These are phyloP conservation scores for Phytophthora megakarya DNA, from an alignment of 352 stramenopile species.

Conservation along the genomic window DNA sequence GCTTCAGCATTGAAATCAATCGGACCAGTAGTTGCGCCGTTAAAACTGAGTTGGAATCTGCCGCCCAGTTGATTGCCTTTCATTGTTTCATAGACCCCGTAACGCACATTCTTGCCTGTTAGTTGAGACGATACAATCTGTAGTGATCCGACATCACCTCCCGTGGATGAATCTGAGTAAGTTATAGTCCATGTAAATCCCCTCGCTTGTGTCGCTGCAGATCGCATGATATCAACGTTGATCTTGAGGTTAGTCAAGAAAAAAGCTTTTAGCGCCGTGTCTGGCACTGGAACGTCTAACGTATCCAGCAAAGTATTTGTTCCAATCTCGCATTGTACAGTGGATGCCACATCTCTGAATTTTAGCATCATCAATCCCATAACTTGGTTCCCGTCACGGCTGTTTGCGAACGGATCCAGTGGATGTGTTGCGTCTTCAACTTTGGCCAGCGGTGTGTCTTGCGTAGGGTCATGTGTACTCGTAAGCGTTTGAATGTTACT, in stretches of 20 bases:
- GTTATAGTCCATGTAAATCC: slow-evolving; percentile 87
- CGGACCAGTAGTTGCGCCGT: slow-evolving; percentile 92
- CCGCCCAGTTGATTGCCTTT: slow-evolving; percentile 91
- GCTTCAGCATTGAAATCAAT: slow-evolving; percentile 88
- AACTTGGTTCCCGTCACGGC: slow-evolving; percentile 92
- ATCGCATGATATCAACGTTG: slow-evolving; percentile 59
- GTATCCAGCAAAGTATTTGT: slow-evolving; percentile 41
- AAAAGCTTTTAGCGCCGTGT: slow-evolving; percentile 50
- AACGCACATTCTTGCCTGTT: slow-evolving; percentile 37
- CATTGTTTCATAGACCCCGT: slow-evolving; percentile 69
- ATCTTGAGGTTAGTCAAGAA: slow-evolving; percentile 52
- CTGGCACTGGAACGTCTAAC: slow-evolving; percentile 32
- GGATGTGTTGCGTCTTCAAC: slow-evolving; percentile 55
- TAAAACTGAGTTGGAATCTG: slow-evolving; percentile 93
- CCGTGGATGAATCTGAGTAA: slow-evolving; percentile 60
- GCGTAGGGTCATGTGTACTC: slow-evolving; percentile 2
- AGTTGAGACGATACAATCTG: slow-evolving; percentile 46
- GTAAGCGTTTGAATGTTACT: slow-evolving; percentile 1
- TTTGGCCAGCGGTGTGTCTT: slow-evolving; percentile 22
- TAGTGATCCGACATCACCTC: slow-evolving; percentile 83
- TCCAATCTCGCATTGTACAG: slow-evolving; percentile 45
- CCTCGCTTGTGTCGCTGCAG: slow-evolving; percentile 59
- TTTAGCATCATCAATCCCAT: slow-evolving; percentile 75
- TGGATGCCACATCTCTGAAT: slow-evolving; percentile 49
- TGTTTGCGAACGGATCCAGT: slow-evolving; percentile 59